Evolutionary conservation across 768 basidiomycete species (phyloP), one percentile per base, ranked within the genome.

Genomic region (Xerocomellus amylosporus): DNA sequence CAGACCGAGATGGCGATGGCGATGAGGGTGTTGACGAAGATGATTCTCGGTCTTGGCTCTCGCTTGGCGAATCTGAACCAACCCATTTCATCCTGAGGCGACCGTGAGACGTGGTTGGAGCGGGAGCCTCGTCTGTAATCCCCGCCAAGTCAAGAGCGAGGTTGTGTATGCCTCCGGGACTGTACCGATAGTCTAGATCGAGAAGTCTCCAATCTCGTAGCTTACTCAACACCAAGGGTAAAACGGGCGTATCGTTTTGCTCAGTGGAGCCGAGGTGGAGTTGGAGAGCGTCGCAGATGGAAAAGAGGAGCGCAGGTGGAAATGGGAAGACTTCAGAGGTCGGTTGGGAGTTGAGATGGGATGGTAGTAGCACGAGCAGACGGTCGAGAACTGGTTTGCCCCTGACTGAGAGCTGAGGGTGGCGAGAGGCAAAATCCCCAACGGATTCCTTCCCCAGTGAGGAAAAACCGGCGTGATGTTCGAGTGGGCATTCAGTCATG

Each of bases 201-300:
- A 66, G 57, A 41, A 69, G 51, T 41, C 67, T 60, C 67, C 67
- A 68, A 8, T 50, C 51, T 17, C 65, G 59, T 41, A 68, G 54
- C 53, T 48, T 67, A 17, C 41, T 46, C 55, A 68, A 50, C 17
- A 67, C 67, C 47, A 14, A 54, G 38, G 67, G 64, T 9, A 68
- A 47, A 8, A 67, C 13, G 41, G 56, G 48, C 17, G 46, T 14
- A 4, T 58, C 40, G 10, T 1, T 12, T 24, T 36, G 50, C 24
- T 47, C 52, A 4, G 13, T 24, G 14, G 51, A 22, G 30, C 20
- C 19, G 20, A n/a, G 30, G 28, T n/a, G 36, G 3, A 22, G 44
- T 15, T 50, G 63, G 37, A 68, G 46, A 36, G 13, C 34, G 4
- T 56, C 47, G 37, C 67, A 67, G n/a, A 69, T 61, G 19, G 67